A percentile compares a stretch with the other conserved stretches of the same genome.
Evolutionary conservation across 345 rosid species (phyloP).

Genomic region (Boechera retrofracta): DNA sequence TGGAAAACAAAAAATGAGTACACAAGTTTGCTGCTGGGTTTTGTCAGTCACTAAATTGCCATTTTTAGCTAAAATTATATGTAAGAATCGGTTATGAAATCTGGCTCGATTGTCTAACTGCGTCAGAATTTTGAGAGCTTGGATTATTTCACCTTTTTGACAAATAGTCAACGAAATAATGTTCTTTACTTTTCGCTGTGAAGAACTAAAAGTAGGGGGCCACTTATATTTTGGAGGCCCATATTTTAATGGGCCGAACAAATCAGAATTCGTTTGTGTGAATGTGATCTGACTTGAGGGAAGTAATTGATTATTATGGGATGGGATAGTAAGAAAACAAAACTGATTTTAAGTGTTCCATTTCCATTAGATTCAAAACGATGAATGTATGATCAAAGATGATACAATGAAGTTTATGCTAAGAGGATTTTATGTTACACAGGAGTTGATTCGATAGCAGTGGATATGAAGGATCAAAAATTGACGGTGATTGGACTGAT

Average conservation of each 20-base stretch:
- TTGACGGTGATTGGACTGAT: constrained; percentile 82
- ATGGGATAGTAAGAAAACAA: background rate
- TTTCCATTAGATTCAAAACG: background rate
- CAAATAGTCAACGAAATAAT: constrained; percentile 24
- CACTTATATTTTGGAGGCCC: background rate
- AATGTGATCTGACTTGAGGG: background rate
- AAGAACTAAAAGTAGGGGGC: background rate
- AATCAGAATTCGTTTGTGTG: background rate
- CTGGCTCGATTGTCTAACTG: background rate
- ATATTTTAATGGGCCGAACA: background rate
- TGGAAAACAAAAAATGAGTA: background rate
- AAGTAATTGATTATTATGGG: too few species aligned
- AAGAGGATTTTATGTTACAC: constrained; percentile 17
- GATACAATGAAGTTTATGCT: constrained; percentile 10
- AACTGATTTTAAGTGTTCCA: background rate
- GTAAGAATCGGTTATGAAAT: background rate
- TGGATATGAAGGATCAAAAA: constrained; percentile 89
- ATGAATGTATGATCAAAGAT: background rate
- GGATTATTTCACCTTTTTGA: constrained; percentile 17
- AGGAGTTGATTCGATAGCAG: constrained; percentile 93
- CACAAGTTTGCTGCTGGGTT: background rate
- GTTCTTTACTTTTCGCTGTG: background rate
- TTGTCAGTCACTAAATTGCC: background rate
- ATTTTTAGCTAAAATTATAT: background rate
- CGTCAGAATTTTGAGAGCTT: constrained; percentile 16